These are phyloP conservation scores for Citrus medica DNA, from an alignment of 345 rosid genomes.

Conservation along the genomic window DNA sequence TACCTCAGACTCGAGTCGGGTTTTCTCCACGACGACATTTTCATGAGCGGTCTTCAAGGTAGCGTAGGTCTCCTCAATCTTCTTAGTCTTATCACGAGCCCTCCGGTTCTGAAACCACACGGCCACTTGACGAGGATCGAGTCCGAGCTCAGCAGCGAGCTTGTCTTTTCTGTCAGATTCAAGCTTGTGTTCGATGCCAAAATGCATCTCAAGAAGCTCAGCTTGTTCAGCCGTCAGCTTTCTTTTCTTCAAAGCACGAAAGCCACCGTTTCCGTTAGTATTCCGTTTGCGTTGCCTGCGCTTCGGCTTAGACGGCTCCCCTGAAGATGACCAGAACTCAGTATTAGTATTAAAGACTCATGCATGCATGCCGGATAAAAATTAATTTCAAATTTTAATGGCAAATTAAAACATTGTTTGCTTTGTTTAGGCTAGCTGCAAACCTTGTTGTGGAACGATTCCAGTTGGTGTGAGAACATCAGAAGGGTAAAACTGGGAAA, in stretches of 20 bases:
- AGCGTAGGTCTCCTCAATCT: constrained; percentile 74
- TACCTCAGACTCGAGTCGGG: constrained; percentile 82
- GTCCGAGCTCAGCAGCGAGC: constrained; percentile 75
- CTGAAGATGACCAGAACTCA: constrained; percentile 21
- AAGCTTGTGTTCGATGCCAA: constrained; percentile 71
- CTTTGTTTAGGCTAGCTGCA: neutral
- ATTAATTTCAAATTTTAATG: too few species aligned
- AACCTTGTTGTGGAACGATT: constrained; percentile 58
- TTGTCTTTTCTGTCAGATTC: constrained; percentile 82
- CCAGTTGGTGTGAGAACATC: constrained; percentile 30
- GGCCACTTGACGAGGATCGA: constrained; percentile 92
- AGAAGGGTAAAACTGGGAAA: constrained; percentile 67
- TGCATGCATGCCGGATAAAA: too few species aligned
- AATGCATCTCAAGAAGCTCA: constrained; percentile 56
- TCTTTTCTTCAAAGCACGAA: constrained; percentile 53
- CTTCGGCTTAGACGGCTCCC: constrained; percentile 43
- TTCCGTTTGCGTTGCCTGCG: constrained; percentile 59
- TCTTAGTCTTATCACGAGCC: constrained; percentile 91
- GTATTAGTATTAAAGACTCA: neutral
- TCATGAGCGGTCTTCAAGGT: constrained; percentile 53
- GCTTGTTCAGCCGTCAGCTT: constrained; percentile 69
- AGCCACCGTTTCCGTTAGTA: constrained; percentile 36
- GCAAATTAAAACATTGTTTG: neutral
- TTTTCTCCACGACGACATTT: constrained; percentile 42
- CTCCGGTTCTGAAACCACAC: constrained; percentile 98